phyloP scores from a whole-genome alignment of 2,329 filamentous ascomycete genomes.

The Paracorniculantispora psalliotae region DNA sequence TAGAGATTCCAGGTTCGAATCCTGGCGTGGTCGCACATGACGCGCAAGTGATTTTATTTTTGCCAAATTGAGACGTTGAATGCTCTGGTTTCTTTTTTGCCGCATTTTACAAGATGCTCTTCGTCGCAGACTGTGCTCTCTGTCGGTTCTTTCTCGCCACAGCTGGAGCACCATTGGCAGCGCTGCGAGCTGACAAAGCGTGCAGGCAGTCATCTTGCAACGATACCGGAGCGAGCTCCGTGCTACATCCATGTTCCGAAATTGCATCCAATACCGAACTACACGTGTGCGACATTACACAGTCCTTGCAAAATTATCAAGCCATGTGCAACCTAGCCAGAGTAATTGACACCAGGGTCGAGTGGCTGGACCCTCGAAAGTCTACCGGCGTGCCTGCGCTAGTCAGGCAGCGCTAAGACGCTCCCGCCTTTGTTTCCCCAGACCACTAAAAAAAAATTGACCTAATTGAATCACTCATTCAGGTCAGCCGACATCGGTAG shows the following conservation, averaged over 20 bases:
- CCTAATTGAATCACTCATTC: conserved; percentile 1
- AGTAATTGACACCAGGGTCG: background rate
- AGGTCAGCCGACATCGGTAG: conserved; percentile 12
- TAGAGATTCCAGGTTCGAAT: conserved; percentile 42
- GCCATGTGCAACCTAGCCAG: background rate
- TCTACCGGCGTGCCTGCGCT: background rate
- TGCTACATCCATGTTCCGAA: background rate
- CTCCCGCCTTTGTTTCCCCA: background rate
- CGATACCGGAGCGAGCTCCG: background rate
- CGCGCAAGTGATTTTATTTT: background rate
- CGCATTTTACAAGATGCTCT: background rate
- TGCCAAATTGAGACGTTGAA: background rate
- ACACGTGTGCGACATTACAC: background rate
- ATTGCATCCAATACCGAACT: background rate
- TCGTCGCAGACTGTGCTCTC: background rate
- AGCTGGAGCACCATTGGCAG: no score
- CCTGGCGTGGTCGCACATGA: conserved; percentile 34
- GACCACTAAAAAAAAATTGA: conserved; percentile 6
- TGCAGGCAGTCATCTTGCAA: no score
- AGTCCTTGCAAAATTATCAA: background rate
- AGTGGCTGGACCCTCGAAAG: background rate
- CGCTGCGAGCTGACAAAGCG: no score
- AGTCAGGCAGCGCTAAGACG: background rate
- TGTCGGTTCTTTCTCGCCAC: no score
- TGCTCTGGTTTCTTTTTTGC: background rate